A percentile compares a stretch with the other conserved stretches of the same genome.
Conservation (phyloP, 2,329 filamentous ascomycete genomes). For the Purpureocillium takamizusanense region DNA sequence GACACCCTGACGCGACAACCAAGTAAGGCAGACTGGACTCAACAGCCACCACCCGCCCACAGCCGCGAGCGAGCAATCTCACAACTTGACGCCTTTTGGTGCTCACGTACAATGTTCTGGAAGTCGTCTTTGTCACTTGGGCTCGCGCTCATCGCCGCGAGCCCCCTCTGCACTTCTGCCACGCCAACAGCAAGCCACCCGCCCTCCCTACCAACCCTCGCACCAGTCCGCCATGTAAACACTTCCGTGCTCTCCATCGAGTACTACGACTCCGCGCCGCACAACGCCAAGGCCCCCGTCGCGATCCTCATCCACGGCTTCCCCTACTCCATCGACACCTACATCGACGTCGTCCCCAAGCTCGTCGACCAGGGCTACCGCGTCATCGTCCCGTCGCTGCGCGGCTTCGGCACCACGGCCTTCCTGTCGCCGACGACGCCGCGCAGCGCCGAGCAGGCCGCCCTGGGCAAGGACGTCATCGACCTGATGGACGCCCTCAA, state of each 20-base stretch:
- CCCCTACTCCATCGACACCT: constrained; percentile 2
- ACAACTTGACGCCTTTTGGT: too few relatives aligned
- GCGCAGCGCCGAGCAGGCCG: constrained; percentile 3
- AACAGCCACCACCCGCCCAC: too few relatives aligned
- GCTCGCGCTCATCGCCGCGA: too few relatives aligned
- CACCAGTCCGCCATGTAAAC: constrained; percentile 1
- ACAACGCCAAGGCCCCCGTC: neutral
- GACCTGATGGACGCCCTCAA: constrained; percentile 3
- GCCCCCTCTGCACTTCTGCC: too few relatives aligned
- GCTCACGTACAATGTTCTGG: too few relatives aligned
- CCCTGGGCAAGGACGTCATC: constrained; percentile 3
- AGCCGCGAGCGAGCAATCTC: too few relatives aligned
- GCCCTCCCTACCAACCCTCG: neutral
- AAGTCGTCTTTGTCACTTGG: too few relatives aligned
- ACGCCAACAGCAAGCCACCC: too few relatives aligned
- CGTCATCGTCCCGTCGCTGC: constrained; percentile 1
- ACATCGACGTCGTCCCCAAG: neutral
- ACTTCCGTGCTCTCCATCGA: constrained; percentile 2
- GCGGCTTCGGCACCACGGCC: constrained; percentile 1
- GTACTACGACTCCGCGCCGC: constrained; percentile 2
- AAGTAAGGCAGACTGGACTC: too few relatives aligned
- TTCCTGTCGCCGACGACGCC: constrained; percentile 1
- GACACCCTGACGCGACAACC: too few relatives aligned
- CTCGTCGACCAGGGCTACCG: neutral
- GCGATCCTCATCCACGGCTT: constrained; percentile 3